These are phyloP conservation scores for Uronychia binucleata DNA, from an alignment of 73 alveolate species.

Conservation along the genomic window DNA sequence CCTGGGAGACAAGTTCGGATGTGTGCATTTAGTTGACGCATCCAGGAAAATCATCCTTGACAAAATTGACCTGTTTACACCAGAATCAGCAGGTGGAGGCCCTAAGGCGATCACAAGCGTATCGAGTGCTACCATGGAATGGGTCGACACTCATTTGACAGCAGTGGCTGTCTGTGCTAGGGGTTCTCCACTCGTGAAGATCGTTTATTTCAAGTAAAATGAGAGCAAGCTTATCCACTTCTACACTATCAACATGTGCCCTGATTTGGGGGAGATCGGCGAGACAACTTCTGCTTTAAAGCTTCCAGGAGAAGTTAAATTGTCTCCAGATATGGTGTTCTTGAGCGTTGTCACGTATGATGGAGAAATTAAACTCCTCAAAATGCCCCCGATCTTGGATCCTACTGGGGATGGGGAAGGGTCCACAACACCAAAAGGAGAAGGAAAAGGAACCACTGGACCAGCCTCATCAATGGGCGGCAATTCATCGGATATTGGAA, in stretches of 20 bases:
- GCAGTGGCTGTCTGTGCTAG: constrained; percentile 53
- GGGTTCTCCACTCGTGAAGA: constrained; percentile 39
- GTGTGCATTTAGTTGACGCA: constrained; percentile 44
- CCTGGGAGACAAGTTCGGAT: constrained; percentile 61
- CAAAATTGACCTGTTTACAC: constrained; percentile 23
- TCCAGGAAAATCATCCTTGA: constrained; percentile 53
- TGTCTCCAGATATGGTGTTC: constrained; percentile 28
- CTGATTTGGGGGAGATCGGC: background rate
- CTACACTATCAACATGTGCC: constrained; percentile 25
- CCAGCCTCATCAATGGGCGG: background rate
- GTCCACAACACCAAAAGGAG: constrained; percentile 10
- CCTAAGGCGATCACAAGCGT: constrained; percentile 16
- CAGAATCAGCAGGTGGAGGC: background rate
- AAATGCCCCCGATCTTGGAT: constrained; percentile 40
- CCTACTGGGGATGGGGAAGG: constrained; percentile 35
- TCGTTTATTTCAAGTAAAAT: constrained; percentile 35
- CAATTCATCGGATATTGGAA: background rate
- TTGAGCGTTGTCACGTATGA: constrained; percentile 28
- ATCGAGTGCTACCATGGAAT: constrained; percentile 27
- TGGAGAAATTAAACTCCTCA: constrained; percentile 47
- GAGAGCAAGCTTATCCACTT: constrained; percentile 44
- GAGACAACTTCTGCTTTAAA: constrained; percentile 29
- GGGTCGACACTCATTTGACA: constrained; percentile 60
- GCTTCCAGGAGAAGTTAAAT: constrained; percentile 51
- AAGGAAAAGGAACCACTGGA: constrained; percentile 1